Conservation (phyloP, 345 rosid genomes). For the Boechera stricta region DNA sequence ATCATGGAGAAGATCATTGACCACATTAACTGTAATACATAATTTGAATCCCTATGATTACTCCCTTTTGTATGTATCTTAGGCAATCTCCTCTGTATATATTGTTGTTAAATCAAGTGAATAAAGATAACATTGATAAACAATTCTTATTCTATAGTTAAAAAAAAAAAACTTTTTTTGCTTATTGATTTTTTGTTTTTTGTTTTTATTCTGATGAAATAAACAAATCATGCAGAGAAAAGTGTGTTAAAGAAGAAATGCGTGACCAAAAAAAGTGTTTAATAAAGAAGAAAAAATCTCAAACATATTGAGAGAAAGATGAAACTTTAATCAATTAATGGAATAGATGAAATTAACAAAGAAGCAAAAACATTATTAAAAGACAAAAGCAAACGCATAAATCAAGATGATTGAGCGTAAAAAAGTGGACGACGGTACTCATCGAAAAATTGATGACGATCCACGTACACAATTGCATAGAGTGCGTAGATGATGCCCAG, state of each 20-base stretch:
- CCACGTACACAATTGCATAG: conserved; percentile 80
- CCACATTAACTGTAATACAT: too few relatives aligned
- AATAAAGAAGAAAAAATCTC: neutral
- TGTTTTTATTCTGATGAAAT: neutral
- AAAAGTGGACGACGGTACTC: conserved; percentile 89
- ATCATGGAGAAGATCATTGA: too few relatives aligned
- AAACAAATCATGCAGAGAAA: conserved; percentile 17
- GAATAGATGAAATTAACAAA: neutral
- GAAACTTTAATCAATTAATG: conserved; percentile 8
- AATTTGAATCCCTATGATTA: too few relatives aligned
- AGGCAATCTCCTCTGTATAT: too few relatives aligned
- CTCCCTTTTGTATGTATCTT: too few relatives aligned
- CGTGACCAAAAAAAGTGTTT: neutral
- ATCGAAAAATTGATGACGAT: conserved; percentile 84
- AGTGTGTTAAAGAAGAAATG: neutral
- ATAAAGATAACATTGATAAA: too few relatives aligned
- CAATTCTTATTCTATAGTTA: too few relatives aligned
- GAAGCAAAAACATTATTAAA: neutral
- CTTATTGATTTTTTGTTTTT: neutral
- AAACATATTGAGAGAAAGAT: neutral
- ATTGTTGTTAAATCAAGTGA: conserved; percentile 55
- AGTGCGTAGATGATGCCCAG: conserved; percentile 93
- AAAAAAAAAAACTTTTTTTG: neutral
- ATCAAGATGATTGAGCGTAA: conserved; percentile 39
- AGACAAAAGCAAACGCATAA: neutral